These are phyloP conservation scores for Atractiella rhizophila DNA, from an alignment of 768 basidiomycete genomes.

Conservation along the genomic window DNA sequence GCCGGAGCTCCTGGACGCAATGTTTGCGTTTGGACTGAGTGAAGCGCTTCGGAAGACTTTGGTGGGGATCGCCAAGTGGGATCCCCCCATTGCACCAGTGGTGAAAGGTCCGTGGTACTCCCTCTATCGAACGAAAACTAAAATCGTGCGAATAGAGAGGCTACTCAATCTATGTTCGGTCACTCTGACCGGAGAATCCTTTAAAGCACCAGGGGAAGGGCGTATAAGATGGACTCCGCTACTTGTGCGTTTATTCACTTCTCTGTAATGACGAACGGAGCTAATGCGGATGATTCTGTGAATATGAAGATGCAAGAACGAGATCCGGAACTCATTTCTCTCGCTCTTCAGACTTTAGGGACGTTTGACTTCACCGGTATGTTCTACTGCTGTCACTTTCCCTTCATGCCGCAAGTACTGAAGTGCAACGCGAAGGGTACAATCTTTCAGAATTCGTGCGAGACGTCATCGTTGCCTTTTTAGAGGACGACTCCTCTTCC, in stretches of 20 bases:
- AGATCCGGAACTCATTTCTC: slow-evolving; percentile 28
- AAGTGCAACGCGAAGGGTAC: slow-evolving; percentile 35
- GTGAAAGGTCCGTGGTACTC: slow-evolving; percentile 39
- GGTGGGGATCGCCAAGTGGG: slow-evolving; percentile 50
- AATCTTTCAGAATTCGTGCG: slow-evolving; percentile 88
- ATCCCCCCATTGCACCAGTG: slow-evolving; percentile 67
- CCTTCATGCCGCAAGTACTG: neutral
- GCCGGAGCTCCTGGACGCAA: slow-evolving; percentile 86
- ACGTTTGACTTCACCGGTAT: slow-evolving; percentile 81
- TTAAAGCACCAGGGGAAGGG: slow-evolving; percentile 64
- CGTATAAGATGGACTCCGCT: slow-evolving; percentile 16
- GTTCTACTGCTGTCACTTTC: too few relatives aligned
- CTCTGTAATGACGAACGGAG: neutral
- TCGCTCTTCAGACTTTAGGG: slow-evolving; percentile 67
- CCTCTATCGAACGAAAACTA: neutral
- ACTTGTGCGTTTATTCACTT: slow-evolving; percentile 1
- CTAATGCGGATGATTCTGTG: slow-evolving; percentile 13
- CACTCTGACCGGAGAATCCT: slow-evolving; percentile 57
- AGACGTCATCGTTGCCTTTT: slow-evolving; percentile 64
- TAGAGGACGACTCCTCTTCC: slow-evolving; percentile 72
- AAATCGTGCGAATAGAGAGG: slow-evolving; percentile 34
- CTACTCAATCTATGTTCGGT: slow-evolving; percentile 59
- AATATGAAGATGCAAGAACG: slow-evolving; percentile 7
- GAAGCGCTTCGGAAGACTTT: slow-evolving; percentile 67
- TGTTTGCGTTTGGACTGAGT: slow-evolving; percentile 81